Percentiles rank a stretch among this genome's conserved stretches.
Evolutionary conservation across 306 rosid species (phyloP).

Genomic region (Glycine soja): DNA sequence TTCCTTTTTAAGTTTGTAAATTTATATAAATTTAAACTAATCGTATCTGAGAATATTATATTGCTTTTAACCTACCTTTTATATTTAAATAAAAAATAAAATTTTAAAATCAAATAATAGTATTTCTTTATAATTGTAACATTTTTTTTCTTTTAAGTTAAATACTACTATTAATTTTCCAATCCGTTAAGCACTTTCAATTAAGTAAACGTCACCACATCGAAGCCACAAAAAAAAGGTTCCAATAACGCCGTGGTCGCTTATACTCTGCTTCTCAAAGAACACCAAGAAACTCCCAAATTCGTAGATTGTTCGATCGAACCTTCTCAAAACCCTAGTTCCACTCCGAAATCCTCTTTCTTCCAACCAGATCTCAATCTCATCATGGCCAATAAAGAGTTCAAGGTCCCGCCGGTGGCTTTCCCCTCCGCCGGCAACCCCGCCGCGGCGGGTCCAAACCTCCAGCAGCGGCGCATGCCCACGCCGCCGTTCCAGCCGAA

Average conservation of each 20-base stretch:
- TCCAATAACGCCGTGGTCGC: not conserved
- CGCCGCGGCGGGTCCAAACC: conserved; percentile 47
- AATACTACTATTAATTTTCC: not conserved
- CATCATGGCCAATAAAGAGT: conserved; percentile 62
- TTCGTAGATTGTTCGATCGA: not conserved
- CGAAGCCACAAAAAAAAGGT: not conserved
- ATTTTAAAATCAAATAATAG: too few species aligned
- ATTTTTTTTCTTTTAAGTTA: not conserved
- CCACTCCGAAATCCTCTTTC: not conserved
- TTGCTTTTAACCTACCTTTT: too few species aligned
- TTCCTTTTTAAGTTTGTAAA: too few species aligned
- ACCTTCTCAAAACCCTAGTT: conserved; percentile 54
- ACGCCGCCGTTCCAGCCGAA: conserved; percentile 88
- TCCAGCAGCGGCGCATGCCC: conserved; percentile 77
- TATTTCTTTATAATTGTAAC: not conserved
- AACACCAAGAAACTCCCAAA: conserved; percentile 3
- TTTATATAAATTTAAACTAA: too few species aligned
- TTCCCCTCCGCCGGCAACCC: conserved; percentile 83
- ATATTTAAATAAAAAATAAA: too few species aligned
- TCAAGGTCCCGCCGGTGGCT: conserved; percentile 87
- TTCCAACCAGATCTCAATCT: conserved; percentile 35
- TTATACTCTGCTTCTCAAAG: not conserved
- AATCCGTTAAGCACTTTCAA: not conserved
- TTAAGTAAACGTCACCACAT: conserved; percentile 18
- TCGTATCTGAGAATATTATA: too few species aligned